These are phyloP conservation scores for Haberlea rhodopensis DNA, from an alignment of 257 asterid species.

Conservation along the genomic window DNA sequence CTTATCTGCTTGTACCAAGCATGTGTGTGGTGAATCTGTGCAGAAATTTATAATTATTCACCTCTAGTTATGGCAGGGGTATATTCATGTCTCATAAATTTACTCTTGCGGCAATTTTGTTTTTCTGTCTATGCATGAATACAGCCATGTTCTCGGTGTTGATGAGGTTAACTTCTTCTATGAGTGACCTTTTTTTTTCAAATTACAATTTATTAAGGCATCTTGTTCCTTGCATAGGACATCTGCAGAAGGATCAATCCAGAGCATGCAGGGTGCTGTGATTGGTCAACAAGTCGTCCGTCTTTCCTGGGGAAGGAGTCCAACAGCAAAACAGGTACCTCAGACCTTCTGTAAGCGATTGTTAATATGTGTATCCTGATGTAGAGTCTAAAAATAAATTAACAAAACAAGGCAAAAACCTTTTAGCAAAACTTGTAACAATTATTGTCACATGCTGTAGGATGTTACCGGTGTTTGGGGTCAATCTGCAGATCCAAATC, in stretches of 20 bases:
- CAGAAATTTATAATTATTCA: conserved; percentile 1
- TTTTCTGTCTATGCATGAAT: conserved; percentile 12
- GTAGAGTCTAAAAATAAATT: neutral
- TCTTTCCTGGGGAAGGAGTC: conserved; percentile 93
- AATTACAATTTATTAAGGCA: conserved; percentile 17
- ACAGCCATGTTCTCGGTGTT: conserved; percentile 14
- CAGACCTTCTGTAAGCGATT: conserved; percentile 13
- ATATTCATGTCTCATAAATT: neutral
- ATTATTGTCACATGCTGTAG: conserved; percentile 37
- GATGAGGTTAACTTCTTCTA: conserved; percentile 12
- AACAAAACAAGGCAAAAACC: neutral
- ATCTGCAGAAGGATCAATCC: conserved; percentile 93
- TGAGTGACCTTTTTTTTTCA: conserved; percentile 5
- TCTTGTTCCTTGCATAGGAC: conserved; percentile 39
- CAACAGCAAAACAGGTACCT: conserved; percentile 71
- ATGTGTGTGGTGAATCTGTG: neutral
- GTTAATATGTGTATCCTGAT: conserved; percentile 11
- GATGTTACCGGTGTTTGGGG: conserved; percentile 67
- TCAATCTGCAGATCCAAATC: conserved; percentile 81
- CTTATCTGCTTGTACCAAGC: conserved; percentile 3
- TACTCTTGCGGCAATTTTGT: neutral
- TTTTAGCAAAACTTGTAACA: conserved; percentile 19
- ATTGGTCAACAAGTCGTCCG: conserved; percentile 93
- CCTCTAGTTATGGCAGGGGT: neutral
- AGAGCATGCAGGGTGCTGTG: conserved; percentile 83